phyloP scores from a whole-genome alignment of 495 filamentous ascomycete species.

The Podospora bellae-mahoneyi region DNA sequence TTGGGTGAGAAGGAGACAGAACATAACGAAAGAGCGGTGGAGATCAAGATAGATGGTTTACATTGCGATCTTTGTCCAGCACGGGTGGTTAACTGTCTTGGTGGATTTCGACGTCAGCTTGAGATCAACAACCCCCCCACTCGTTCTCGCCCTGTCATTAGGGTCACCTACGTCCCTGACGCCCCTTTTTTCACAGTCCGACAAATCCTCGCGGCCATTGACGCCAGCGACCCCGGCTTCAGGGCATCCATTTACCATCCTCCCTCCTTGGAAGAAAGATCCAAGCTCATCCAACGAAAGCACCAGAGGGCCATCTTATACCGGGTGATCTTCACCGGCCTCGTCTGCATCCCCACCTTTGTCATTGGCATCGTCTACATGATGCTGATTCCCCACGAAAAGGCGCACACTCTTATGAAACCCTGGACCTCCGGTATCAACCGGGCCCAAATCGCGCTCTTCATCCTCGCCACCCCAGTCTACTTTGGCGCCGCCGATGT shows the following conservation, averaged over 20 bases:
- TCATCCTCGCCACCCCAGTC: constrained; percentile 82
- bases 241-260: constrained; percentile 68
- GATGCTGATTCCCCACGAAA: constrained; percentile 63
- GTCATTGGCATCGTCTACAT: constrained; percentile 89
- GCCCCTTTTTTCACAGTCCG: constrained; percentile 73
- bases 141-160: constrained; percentile 57
- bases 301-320: constrained; percentile 59
- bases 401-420: constrained; percentile 61
- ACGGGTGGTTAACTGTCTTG: constrained; percentile 49
- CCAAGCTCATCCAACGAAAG: constrained; percentile 62
- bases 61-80: constrained; percentile 81
- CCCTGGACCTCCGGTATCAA: constrained; percentile 71
- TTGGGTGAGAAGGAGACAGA: constrained; percentile 23
- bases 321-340: constrained; percentile 67
- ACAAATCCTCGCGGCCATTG: constrained; percentile 63
- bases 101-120: constrained; percentile 37
- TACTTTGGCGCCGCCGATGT: constrained; percentile 86
- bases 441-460: constrained; percentile 76
- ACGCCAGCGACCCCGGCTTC: constrained; percentile 62
- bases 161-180: constrained; percentile 65
- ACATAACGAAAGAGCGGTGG: constrained; percentile 52
- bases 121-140: constrained; percentile 51
- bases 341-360: constrained; percentile 80
- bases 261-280: constrained; percentile 80
- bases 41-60: constrained; percentile 75